A percentile compares a stretch with the other conserved stretches of the same genome.
Evolutionary conservation across 306 rosid genomes (phyloP).

Genomic region (Trifolium subterraneum): DNA sequence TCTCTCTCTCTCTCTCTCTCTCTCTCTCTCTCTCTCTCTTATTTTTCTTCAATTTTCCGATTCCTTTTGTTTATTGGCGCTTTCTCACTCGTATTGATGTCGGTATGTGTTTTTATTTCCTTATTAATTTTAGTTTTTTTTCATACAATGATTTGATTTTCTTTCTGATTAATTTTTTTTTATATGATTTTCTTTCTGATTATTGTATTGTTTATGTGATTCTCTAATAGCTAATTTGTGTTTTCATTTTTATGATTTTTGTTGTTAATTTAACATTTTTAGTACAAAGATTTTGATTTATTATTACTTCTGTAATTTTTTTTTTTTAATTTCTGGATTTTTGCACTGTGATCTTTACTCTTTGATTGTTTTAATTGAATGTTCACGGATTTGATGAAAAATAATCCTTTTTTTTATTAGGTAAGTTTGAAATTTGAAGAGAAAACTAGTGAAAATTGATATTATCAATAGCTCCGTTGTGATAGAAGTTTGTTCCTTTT

Average conservation of each 20-base stretch:
- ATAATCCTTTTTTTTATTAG: background rate
- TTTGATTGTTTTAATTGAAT: constrained; percentile 26
- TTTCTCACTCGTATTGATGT: constrained; percentile 66
- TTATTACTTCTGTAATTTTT: background rate
- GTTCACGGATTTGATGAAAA: constrained; percentile 9
- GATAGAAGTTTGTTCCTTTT: background rate
- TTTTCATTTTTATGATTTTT: background rate
- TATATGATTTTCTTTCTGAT: background rate
- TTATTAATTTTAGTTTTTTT: background rate
- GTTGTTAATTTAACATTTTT: background rate
- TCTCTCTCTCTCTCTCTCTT: constrained; percentile 30
- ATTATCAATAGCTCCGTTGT: background rate
- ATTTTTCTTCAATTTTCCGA: constrained; percentile 42
- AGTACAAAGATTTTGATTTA: constrained; percentile 19
- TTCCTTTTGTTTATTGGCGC: constrained; percentile 38
- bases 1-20: constrained; percentile 29
- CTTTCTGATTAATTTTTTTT: background rate
- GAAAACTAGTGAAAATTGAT: background rate
- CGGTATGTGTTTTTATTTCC: constrained; percentile 64
- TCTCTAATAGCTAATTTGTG: constrained; percentile 44
- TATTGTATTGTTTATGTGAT: constrained; percentile 33
- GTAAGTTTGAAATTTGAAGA: constrained; percentile 8
- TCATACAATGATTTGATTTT: background rate
- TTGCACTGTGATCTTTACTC: constrained; percentile 32
- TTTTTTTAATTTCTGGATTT: constrained; percentile 32